Conservation (phyloP, 257 asterid genomes). For the Solanum sparsipilum region DNA sequence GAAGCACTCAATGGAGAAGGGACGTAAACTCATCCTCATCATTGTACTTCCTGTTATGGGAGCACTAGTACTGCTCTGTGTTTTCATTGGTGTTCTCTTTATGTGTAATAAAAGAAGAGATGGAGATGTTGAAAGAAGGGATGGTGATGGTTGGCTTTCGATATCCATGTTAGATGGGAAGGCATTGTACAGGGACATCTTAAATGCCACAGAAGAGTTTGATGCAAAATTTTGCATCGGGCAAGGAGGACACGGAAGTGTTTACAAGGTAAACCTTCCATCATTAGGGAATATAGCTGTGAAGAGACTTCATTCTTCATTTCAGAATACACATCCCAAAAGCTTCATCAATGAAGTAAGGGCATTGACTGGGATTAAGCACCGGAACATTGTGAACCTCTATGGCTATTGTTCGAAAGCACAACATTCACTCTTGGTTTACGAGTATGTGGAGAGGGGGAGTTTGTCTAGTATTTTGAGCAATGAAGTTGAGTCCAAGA, state of each 20-base stretch:
- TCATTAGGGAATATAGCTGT: too few relatives aligned
- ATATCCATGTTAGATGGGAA: too few relatives aligned
- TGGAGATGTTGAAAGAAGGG: not conserved
- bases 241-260: too few relatives aligned
- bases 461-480: not conserved
- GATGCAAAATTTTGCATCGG: too few relatives aligned
- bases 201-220: too few relatives aligned
- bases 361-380: not conserved
- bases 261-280: too few relatives aligned
- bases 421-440: not conserved
- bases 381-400: not conserved
- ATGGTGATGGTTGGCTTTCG: too few relatives aligned
- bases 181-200: too few relatives aligned
- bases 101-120: not conserved
- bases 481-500: not conserved
- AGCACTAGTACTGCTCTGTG: not conserved
- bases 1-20: not conserved
- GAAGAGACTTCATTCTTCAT: too few relatives aligned
- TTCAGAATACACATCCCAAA: too few relatives aligned
- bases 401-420: not conserved
- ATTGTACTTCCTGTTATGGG: not conserved
- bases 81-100: not conserved
- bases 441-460: not conserved
- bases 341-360: not conserved
- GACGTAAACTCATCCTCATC: not conserved